These are phyloP conservation scores for Claviceps arundinis DNA, from an alignment of 2,329 filamentous ascomycete species.

Conservation along the genomic window DNA sequence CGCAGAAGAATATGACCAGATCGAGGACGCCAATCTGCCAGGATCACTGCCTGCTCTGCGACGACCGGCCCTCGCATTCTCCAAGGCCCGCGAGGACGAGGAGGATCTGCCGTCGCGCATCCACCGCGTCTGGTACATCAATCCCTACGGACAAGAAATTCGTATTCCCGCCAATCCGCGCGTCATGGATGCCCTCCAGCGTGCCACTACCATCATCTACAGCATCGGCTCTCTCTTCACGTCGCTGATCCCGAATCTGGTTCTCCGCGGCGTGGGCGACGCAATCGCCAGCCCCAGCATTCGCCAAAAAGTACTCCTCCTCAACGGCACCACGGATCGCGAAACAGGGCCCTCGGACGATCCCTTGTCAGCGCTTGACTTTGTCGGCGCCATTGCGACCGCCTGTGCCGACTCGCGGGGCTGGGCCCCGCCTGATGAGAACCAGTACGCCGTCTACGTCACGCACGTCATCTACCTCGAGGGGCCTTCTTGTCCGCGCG, in stretches of 20 bases:
- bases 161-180: slow-evolving; percentile 70
- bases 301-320: slow-evolving; percentile 63
- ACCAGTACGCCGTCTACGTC: slow-evolving; percentile 55
- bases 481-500: slow-evolving; percentile 51
- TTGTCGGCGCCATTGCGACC: slow-evolving; percentile 64
- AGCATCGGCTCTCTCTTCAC: slow-evolving; percentile 93
- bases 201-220: slow-evolving; percentile 63
- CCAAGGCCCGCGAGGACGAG: slow-evolving; percentile 50
- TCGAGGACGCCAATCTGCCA: slow-evolving; percentile 70
- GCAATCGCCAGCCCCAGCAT: slow-evolving; percentile 32
- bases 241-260: slow-evolving; percentile 68
- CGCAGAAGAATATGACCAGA: slow-evolving; percentile 42
- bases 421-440: slow-evolving; percentile 20
- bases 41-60: slow-evolving; percentile 70
- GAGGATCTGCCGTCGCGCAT: slow-evolving; percentile 69
- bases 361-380: slow-evolving; percentile 65
- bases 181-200: slow-evolving; percentile 54
- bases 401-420: slow-evolving; percentile 59
- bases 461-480: slow-evolving; percentile 77
- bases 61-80: slow-evolving; percentile 69
- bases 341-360: slow-evolving; percentile 61
- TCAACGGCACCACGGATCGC: slow-evolving; percentile 74
- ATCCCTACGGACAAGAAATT: slow-evolving; percentile 96
- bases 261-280: slow-evolving; percentile 60
- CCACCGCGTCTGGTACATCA: slow-evolving; percentile 87